A percentile compares a stretch with the other conserved stretches of the same genome.
These are phyloP conservation scores for Neofusicoccum parvum DNA, from an alignment of 2,329 filamentous ascomycete genomes.

Conservation along the genomic window DNA sequence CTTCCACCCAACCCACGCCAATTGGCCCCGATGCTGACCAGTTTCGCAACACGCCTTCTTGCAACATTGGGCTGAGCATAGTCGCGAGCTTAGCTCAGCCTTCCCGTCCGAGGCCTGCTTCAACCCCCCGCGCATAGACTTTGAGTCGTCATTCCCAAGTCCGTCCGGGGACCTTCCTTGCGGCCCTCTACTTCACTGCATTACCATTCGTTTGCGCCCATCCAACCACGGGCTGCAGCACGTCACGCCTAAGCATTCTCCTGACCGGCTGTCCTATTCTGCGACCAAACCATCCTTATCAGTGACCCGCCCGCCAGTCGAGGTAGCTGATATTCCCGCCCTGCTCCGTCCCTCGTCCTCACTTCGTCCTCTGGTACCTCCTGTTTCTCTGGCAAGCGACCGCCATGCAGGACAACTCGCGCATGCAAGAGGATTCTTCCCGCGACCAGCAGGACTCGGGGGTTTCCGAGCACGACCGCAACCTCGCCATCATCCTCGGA, in stretches of 20 bases:
- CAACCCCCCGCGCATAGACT: background rate
- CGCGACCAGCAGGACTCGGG: constrained; percentile 5
- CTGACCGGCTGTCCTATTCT: constrained; percentile 7
- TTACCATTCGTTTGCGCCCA: constrained; percentile 6
- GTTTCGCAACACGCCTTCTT: background rate
- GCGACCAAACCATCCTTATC: background rate
- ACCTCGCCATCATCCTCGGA: constrained; percentile 41
- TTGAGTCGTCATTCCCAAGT: background rate
- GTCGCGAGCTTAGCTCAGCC: constrained; percentile 11
- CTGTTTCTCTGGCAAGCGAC: background rate
- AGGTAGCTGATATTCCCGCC: background rate
- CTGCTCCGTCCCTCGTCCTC: background rate
- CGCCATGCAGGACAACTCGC: constrained; percentile 5
- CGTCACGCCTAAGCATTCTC: background rate
- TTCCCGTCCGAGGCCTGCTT: background rate
- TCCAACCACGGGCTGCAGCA: background rate
- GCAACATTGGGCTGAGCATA: constrained; percentile 1
- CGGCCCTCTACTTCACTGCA: background rate
- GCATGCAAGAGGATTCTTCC: background rate
- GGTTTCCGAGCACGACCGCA: constrained; percentile 20
- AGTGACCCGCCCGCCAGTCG: background rate
- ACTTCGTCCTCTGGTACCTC: background rate
- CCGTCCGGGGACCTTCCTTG: background rate
- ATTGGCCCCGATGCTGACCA: constrained; percentile 20
- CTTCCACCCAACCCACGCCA: background rate